A percentile compares a stretch with the other conserved stretches of the same genome.
These are phyloP conservation scores for Chrysoporthe deuterocubensis DNA, from an alignment of 2,329 filamentous ascomycete genomes.

Conservation along the genomic window DNA sequence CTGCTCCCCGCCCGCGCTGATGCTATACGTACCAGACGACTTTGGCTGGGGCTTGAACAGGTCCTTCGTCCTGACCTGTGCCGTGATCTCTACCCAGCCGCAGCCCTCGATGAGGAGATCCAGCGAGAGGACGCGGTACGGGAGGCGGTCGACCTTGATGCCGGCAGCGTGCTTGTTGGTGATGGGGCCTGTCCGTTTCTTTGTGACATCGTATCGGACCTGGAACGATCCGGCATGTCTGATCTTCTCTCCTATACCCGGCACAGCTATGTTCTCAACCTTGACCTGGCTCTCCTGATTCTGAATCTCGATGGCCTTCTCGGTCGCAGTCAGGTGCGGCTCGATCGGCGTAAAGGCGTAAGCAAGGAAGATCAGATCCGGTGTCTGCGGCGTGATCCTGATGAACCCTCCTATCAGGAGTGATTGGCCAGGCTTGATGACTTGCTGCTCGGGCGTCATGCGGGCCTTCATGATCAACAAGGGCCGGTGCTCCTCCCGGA, in stretches of 20 bases:
- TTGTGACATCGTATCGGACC: slow-evolving; percentile 83
- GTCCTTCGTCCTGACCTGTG: slow-evolving; percentile 72
- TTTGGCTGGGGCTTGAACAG: slow-evolving; percentile 37
- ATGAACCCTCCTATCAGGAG: slow-evolving; percentile 85
- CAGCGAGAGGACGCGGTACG: slow-evolving; percentile 77
- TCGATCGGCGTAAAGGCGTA: slow-evolving; percentile 84
- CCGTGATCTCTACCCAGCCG: slow-evolving; percentile 88
- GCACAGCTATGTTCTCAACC: slow-evolving; percentile 66
- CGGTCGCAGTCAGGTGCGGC: slow-evolving; percentile 76
- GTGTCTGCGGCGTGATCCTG: slow-evolving; percentile 76
- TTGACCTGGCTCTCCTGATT: slow-evolving; percentile 61
- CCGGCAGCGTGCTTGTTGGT: slow-evolving; percentile 66
- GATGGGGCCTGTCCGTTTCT: slow-evolving; percentile 73
- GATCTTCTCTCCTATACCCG: slow-evolving; percentile 62
- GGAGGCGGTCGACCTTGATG: slow-evolving; percentile 69
- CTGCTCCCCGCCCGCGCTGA: slow-evolving; percentile 26
- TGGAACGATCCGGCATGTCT: slow-evolving; percentile 74
- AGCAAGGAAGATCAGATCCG: slow-evolving; percentile 70
- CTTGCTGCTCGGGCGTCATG: slow-evolving; percentile 72
- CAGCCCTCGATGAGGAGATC: slow-evolving; percentile 92
- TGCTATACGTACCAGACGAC: slow-evolving; percentile 11
- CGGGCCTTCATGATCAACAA: slow-evolving; percentile 80
- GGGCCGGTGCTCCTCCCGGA: slow-evolving; percentile 66
- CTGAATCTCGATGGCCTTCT: slow-evolving; percentile 79
- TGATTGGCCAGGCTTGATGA: slow-evolving; percentile 76